Percentiles rank a stretch among this genome's conserved stretches.
phyloP scores from a whole-genome alignment of 2,329 filamentous ascomycete genomes.

The Leptographium flavum region DNA sequence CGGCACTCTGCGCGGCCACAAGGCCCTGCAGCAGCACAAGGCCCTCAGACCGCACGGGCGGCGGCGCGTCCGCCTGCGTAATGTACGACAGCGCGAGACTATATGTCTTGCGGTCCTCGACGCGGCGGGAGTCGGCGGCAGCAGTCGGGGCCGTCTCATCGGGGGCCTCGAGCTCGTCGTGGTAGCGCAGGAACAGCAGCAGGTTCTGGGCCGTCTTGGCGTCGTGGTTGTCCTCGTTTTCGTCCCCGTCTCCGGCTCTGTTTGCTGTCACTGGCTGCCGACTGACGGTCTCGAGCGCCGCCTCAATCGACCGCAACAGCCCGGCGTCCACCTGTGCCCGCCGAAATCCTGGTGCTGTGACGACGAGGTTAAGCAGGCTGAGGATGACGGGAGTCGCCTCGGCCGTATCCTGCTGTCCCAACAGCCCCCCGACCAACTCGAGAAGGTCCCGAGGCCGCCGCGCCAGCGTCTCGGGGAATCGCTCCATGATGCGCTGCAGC shows the following conservation, averaged over 20 bases:
- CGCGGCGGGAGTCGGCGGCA: constrained; percentile 29
- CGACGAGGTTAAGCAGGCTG: constrained; percentile 45
- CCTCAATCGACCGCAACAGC: constrained; percentile 30
- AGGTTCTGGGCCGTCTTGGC: constrained; percentile 41
- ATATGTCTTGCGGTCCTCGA: constrained; percentile 49
- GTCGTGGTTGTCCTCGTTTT: constrained; percentile 30
- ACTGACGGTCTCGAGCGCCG: constrained; percentile 30
- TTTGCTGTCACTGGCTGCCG: constrained; percentile 13
- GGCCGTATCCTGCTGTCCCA: constrained; percentile 30
- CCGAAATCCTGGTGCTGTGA: constrained; percentile 43
- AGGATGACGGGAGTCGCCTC: constrained; percentile 38
- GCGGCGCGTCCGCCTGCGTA: constrained; percentile 43
- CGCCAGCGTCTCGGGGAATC: constrained; percentile 47
- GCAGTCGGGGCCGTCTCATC: constrained; percentile 12
- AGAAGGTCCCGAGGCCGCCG: constrained; percentile 50
- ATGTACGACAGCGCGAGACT: constrained; percentile 50
- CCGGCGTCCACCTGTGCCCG: constrained; percentile 28
- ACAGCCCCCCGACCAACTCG: constrained; percentile 46
- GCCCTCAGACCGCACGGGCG: constrained; percentile 53
- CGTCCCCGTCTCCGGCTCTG: background rate
- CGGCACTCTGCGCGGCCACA: constrained; percentile 37
- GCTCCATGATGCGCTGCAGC: constrained; percentile 50
- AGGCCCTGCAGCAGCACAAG: constrained; percentile 45
- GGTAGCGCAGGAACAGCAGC: constrained; percentile 38
- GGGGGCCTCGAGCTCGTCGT: constrained; percentile 35